Percentiles rank a stretch among this genome's conserved stretches.
phyloP scores from a whole-genome alignment of 2,329 filamentous ascomycete species.

The Oidium heveae region DNA sequence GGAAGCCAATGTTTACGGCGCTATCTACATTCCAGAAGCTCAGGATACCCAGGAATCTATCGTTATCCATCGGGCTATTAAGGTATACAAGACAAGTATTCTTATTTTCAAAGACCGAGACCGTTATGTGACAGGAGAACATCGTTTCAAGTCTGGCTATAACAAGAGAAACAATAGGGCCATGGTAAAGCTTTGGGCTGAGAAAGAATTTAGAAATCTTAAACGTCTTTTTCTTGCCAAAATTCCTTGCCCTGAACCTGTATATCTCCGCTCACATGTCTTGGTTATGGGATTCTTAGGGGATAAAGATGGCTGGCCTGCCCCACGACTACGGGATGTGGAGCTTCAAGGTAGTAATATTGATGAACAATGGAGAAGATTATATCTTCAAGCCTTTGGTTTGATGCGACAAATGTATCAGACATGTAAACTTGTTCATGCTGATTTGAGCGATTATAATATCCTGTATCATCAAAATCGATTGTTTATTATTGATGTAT shows the following conservation, averaged over 20 bases:
- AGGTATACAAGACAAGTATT: conserved; percentile 97
- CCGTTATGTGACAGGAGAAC: conserved; percentile 85
- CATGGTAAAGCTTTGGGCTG: conserved; percentile 97
- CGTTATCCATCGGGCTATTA: conserved; percentile 61
- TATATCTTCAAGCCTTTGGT: conserved; percentile 65
- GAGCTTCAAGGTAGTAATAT: conserved; percentile 41
- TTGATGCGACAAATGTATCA: conserved; percentile 91
- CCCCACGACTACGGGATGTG: conserved; percentile 74
- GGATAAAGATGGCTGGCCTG: conserved; percentile 63
- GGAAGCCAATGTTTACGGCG: conserved; percentile 94
- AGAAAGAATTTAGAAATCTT: conserved; percentile 93
- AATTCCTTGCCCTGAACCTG: conserved; percentile 74
- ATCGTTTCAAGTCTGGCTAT: conserved; percentile 70
- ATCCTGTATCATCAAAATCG: conserved; percentile 63
- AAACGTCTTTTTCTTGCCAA: conserved; percentile 60
- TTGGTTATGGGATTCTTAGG: conserved; percentile 88
- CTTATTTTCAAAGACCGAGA: conserved; percentile 95
- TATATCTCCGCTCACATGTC: conserved; percentile 79
- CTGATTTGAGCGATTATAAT: conserved; percentile 96
- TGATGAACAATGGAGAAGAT: conserved; percentile 44
- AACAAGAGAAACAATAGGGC: conserved; percentile 87
- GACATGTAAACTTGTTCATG: conserved; percentile 74
- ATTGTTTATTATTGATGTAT: conserved; percentile 91
- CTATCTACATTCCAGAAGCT: conserved; percentile 34
- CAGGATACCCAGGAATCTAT: conserved; percentile 23